Conservation (phyloP, 352 stramenopile genomes). For the Phytophthora citrophthora region DNA sequence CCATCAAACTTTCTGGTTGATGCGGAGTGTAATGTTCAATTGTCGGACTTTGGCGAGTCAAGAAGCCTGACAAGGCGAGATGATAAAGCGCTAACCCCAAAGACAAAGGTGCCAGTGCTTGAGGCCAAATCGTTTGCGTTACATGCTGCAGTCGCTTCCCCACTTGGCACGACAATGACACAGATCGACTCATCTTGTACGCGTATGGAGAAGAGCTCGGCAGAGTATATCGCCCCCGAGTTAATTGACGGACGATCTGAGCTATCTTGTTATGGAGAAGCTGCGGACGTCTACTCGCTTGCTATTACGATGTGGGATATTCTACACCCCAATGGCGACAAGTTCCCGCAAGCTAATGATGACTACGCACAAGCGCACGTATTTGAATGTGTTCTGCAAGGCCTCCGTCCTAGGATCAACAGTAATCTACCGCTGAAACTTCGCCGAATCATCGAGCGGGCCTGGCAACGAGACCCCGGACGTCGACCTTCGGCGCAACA, state of each 20-base stretch:
- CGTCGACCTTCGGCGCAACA: conserved; percentile 36
- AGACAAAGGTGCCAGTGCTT: conserved; percentile 15
- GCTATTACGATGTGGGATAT: conserved; percentile 75
- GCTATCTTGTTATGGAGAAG: conserved; percentile 42
- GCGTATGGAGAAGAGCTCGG: conserved; percentile 29
- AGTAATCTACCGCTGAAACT: conserved; percentile 18
- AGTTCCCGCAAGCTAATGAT: conserved; percentile 36
- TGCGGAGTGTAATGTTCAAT: conserved; percentile 38
- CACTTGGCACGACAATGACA: conserved; percentile 13
- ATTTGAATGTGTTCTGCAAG: conserved; percentile 48
- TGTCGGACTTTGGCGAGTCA: conserved; percentile 51
- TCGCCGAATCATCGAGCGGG: conserved; percentile 33
- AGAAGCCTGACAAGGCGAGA: conserved; percentile 22
- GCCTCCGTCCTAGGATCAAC: conserved; percentile 42
- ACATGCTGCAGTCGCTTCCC: conserved; percentile 8
- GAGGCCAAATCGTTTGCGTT: conserved; percentile 9
- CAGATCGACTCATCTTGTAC: conserved; percentile 11
- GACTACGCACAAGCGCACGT: conserved; percentile 50
- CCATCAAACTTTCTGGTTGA: conserved; percentile 55
- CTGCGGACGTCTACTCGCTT: conserved; percentile 63
- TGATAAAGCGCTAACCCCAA: neutral
- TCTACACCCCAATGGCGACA: conserved; percentile 43
- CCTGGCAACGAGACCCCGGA: conserved; percentile 39
- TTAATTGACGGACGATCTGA: conserved; percentile 46
- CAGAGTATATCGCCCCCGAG: conserved; percentile 70